These are phyloP conservation scores for Fusarium torreyae DNA, from an alignment of 2,329 filamentous ascomycete genomes.

Conservation along the genomic window DNA sequence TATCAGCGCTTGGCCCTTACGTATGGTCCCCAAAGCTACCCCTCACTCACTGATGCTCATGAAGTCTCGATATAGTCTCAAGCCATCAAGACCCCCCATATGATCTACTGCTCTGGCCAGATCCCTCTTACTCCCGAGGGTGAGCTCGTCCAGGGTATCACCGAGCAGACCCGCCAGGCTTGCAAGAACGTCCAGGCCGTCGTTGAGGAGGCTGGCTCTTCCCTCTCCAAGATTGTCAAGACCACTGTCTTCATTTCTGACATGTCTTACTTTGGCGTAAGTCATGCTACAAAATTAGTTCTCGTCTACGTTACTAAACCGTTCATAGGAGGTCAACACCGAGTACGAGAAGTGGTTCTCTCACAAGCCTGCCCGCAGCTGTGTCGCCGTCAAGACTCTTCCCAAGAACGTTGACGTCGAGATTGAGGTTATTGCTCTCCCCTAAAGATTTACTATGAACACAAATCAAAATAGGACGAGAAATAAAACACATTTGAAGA, in stretches of 20 bases:
- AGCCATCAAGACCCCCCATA: conserved; percentile 75
- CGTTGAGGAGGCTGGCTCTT: conserved; percentile 84
- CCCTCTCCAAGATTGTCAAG: conserved; percentile 87
- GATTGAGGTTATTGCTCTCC: conserved; percentile 88
- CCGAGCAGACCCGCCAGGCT: conserved; percentile 74
- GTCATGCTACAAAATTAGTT: conserved; percentile 36
- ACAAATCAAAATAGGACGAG: conserved; percentile 5
- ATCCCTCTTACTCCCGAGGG: conserved; percentile 77
- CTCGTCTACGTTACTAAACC: neutral
- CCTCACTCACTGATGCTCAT: conserved; percentile 36
- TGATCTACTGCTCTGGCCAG: conserved; percentile 79
- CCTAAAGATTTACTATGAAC: conserved; percentile 56
- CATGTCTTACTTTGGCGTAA: conserved; percentile 86
- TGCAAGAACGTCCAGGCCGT: conserved; percentile 88
- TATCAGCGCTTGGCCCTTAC: conserved; percentile 73
- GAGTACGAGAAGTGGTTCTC: conserved; percentile 88
- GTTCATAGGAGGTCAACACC: conserved; percentile 79
- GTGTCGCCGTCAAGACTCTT: conserved; percentile 90
- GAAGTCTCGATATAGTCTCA: conserved; percentile 65
- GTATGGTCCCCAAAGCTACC: conserved; percentile 59
- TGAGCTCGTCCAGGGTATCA: conserved; percentile 71
- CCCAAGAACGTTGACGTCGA: conserved; percentile 90
- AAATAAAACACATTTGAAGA: conserved; percentile 10
- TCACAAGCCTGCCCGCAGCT: conserved; percentile 89
- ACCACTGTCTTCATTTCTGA: conserved; percentile 92